phyloP scores from a whole-genome alignment of 139 green algal genomes.

The Closterium sp. region DNA sequence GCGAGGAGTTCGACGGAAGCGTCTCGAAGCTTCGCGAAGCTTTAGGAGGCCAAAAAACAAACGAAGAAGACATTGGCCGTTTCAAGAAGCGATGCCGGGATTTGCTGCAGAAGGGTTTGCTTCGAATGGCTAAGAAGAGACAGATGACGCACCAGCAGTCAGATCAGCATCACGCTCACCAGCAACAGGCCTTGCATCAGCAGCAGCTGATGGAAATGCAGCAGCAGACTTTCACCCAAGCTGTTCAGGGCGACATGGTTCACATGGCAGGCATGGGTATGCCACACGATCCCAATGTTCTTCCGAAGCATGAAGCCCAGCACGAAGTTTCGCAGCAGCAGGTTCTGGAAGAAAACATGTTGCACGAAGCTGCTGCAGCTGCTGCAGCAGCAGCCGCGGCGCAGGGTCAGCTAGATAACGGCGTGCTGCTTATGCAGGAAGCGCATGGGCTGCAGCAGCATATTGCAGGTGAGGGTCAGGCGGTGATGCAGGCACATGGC shows the following conservation, averaged over 20 bases:
- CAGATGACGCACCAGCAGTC: background rate
- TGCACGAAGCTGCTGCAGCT: background rate
- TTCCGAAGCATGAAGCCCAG: background rate
- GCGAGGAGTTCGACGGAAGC: conserved; percentile 5
- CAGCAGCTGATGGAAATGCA: background rate
- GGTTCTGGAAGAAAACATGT: background rate
- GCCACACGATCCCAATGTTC: background rate
- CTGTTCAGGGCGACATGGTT: background rate
- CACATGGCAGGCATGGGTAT: background rate
- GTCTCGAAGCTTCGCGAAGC: conserved; percentile 19
- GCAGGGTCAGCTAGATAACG: background rate
- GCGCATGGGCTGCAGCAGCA: background rate
- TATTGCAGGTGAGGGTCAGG: background rate
- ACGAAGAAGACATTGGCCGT: background rate
- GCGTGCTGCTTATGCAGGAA: background rate
- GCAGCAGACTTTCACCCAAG: background rate
- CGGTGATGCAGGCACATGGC: background rate
- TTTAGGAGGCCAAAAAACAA: conserved; percentile 1
- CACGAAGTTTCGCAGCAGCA: background rate
- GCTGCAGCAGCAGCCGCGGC: too few relatives aligned
- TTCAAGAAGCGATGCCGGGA: conserved; percentile 8
- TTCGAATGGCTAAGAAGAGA: background rate
- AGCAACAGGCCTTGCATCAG: background rate
- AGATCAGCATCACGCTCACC: background rate
- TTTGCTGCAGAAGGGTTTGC: conserved; percentile 6